A percentile compares a stretch with the other conserved stretches of the same genome.
phyloP scores from a whole-genome alignment of 345 rosid species.

The Hypericum perforatum region DNA sequence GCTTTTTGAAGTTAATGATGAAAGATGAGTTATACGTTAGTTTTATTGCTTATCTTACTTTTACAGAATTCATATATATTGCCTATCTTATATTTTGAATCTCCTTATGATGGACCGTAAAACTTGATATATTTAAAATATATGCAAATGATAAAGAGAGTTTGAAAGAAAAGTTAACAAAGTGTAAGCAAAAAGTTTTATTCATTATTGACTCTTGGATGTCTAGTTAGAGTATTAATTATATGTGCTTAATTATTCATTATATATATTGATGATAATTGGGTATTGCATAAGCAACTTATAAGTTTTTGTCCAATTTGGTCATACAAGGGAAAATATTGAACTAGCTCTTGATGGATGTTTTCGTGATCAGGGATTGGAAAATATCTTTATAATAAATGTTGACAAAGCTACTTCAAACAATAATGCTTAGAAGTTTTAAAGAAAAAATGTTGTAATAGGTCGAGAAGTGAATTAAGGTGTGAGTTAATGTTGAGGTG shows the following conservation, averaged over 20 bases:
- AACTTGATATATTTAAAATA: not conserved
- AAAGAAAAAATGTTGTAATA: too few species aligned
- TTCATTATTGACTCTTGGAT: not conserved
- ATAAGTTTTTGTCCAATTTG: too few species aligned
- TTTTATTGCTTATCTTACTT: not conserved
- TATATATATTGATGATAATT: not conserved
- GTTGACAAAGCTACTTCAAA: not conserved
- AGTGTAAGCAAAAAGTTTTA: not conserved
- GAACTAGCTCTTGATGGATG: not conserved
- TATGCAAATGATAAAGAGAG: not conserved
- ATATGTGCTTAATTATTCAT: too few species aligned
- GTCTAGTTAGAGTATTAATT: too few species aligned
- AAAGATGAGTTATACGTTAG: not conserved
- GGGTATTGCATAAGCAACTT: not conserved
- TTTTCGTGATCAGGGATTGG: not conserved
- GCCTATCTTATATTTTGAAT: not conserved
- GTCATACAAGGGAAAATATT: not conserved
- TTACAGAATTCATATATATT: not conserved
- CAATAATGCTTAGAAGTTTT: too few species aligned
- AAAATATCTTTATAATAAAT: not conserved
- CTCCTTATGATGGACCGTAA: not conserved
- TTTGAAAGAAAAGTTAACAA: not conserved
- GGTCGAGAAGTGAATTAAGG: too few species aligned
- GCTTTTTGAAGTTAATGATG: not conserved
- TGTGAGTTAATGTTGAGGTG: too few species aligned